Evolutionary conservation across 306 rosid genomes (phyloP).

Genomic region (Rosa chinensis): DNA sequence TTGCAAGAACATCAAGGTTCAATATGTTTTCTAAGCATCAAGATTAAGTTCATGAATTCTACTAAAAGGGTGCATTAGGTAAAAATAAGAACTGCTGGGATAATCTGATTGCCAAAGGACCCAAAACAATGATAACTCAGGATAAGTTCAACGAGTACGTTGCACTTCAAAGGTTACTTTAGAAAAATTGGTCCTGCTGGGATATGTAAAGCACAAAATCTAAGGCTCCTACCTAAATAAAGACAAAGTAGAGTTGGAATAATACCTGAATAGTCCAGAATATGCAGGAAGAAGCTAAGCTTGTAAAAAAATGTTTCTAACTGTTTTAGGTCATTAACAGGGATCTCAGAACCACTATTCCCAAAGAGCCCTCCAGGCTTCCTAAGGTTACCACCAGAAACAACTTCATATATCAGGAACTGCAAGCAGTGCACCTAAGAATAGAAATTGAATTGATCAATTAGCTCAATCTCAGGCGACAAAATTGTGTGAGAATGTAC

Average conservation of each 20-base stretch:
- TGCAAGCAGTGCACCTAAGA: conserved; percentile 94
- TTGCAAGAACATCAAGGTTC: not conserved
- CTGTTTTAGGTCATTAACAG: conserved; percentile 85
- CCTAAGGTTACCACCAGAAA: conserved; percentile 97
- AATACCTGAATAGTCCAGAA: conserved; percentile 89
- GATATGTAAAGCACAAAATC: not conserved
- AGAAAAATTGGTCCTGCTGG: not conserved
- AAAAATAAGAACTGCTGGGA: not conserved
- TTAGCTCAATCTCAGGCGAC: conserved; percentile 5
- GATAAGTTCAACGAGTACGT: not conserved
- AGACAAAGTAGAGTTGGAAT: conserved; percentile 15
- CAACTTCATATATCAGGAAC: conserved; percentile 93
- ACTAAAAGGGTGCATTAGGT: not conserved
- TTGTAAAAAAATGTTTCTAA: conserved; percentile 93
- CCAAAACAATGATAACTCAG: not conserved
- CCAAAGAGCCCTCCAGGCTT: conserved; percentile 99
- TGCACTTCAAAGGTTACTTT: not conserved
- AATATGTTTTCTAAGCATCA: not conserved
- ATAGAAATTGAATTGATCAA: conserved; percentile 38
- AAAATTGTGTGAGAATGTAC: not conserved
- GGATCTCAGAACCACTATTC: conserved; percentile 92
- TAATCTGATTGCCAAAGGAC: not conserved
- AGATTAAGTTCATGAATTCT: not conserved
- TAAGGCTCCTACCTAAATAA: not conserved
- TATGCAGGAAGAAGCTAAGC: conserved; percentile 91